Percentiles rank a stretch among this genome's conserved stretches.
Conservation (phyloP, 768 basidiomycete species). For the Chalciporus pseudorubinellus region DNA sequence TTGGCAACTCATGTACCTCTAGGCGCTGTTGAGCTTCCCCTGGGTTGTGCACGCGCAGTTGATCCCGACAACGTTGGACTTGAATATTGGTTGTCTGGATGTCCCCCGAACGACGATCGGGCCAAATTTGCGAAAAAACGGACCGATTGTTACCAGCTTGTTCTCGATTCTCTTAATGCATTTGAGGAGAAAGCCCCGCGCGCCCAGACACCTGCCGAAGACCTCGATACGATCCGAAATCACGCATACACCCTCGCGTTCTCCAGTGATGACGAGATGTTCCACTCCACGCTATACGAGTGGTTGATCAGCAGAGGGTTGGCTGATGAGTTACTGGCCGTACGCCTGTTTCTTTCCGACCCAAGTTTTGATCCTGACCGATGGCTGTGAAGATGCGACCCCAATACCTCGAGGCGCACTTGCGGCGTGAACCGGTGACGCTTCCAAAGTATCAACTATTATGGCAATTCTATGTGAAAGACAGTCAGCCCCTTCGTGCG, state of each 20-base stretch:
- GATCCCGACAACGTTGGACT: conserved; percentile 75
- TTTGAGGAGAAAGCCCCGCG: conserved; percentile 66
- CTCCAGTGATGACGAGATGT: conserved; percentile 82
- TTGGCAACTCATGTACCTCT: conserved; percentile 2
- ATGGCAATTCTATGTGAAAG: conserved; percentile 97
- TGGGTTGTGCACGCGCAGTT: conserved; percentile 75
- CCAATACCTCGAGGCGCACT: conserved; percentile 83
- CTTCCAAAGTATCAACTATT: conserved; percentile 84
- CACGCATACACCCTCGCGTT: conserved; percentile 89
- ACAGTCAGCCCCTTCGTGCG: conserved; percentile 81
- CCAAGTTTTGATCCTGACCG: conserved; percentile 9
- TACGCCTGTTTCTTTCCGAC: conserved; percentile 33
- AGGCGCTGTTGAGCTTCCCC: conserved; percentile 85
- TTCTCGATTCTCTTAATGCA: conserved; percentile 75
- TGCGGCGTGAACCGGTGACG: conserved; percentile 75
- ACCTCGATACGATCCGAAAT: conserved; percentile 69
- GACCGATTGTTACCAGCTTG: conserved; percentile 74
- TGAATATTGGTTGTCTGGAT: conserved; percentile 73
- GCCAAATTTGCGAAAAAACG: conserved; percentile 58
- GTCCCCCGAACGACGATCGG: conserved; percentile 57
- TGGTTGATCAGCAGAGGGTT: conserved; percentile 82
- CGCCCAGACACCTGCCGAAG: conserved; percentile 38
- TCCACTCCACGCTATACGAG: conserved; percentile 92
- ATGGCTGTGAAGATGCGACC: conserved; percentile 65
- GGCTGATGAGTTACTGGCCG: conserved; percentile 89